Conservation (phyloP, 345 rosid species). For the Ricinus communis region DNA sequence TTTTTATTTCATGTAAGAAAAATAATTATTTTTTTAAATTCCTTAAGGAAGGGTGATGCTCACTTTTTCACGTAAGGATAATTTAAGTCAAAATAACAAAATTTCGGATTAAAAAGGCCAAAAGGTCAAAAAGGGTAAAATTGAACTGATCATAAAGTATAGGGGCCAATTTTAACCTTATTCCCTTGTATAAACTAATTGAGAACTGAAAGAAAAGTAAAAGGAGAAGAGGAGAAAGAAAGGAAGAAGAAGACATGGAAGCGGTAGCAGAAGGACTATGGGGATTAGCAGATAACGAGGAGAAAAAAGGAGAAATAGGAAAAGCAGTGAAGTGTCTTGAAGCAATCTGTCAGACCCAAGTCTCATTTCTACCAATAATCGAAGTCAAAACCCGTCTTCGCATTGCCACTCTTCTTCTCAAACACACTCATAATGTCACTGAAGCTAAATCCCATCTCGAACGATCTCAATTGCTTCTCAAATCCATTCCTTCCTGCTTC, state of each 20-base stretch:
- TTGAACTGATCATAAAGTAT: no score
- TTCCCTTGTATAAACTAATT: no score
- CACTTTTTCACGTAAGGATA: no score
- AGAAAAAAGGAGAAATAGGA: slow-evolving; percentile 69
- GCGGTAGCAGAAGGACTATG: slow-evolving; percentile 89
- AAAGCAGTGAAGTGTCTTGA: slow-evolving; percentile 83
- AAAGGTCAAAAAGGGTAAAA: no score
- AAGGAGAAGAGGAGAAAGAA: neutral
- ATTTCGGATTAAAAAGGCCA: no score
- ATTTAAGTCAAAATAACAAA: no score
- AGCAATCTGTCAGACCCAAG: slow-evolving; percentile 77
- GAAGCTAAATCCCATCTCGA: slow-evolving; percentile 92
- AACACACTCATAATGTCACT: slow-evolving; percentile 74
- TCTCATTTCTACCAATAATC: slow-evolving; percentile 69
- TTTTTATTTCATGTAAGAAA: no score
- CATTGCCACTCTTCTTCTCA: slow-evolving; percentile 74
- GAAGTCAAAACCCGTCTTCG: slow-evolving; percentile 92
- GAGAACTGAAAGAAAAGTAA: neutral
- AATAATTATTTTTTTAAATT: no score
- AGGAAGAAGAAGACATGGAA: slow-evolving; percentile 41
- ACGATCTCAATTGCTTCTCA: slow-evolving; percentile 70
- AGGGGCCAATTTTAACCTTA: no score
- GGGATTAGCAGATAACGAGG: slow-evolving; percentile 83
- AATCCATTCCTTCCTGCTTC: slow-evolving; percentile 80
- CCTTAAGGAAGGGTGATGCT: no score